phyloP scores from a whole-genome alignment of 2,329 filamentous ascomycete genomes.

The Colletotrichum noveboracense region DNA sequence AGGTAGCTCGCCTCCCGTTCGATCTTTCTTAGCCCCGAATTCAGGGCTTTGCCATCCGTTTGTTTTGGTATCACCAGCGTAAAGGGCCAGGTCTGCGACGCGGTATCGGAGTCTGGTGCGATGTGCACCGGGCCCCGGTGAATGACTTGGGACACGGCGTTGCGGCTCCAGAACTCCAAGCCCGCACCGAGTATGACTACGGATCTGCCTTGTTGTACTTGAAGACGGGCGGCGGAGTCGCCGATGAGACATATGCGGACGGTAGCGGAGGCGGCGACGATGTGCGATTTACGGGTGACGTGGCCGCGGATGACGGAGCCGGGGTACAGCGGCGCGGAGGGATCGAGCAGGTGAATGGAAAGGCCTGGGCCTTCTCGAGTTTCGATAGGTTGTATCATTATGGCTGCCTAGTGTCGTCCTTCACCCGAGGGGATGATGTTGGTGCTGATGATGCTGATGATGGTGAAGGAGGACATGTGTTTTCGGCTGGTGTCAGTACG shows the following conservation, averaged over 20 bases:
- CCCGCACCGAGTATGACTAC: neutral
- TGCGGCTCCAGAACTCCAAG: neutral
- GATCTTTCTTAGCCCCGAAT: neutral
- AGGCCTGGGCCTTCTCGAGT: neutral
- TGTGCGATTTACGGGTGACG: neutral
- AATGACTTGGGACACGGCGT: neutral
- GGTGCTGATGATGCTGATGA: neutral
- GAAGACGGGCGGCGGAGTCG: neutral
- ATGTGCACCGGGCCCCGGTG: neutral
- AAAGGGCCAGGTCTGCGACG: neutral
- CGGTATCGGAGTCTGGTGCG: neutral
- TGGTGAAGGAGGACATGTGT: neutral
- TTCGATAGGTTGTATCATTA: neutral
- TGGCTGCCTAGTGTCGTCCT: neutral
- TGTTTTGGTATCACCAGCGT: neutral
- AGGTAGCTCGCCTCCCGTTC: neutral
- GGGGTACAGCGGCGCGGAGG: neutral
- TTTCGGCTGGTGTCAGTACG: accelerated
- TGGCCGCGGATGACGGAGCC: neutral
- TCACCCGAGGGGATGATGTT: neutral
- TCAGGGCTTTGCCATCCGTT: neutral
- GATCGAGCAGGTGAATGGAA: neutral
- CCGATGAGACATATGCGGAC: neutral
- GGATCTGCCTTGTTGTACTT: neutral
- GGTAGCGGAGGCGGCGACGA: neutral